Evolutionary conservation across 805 yeast genomes (phyloP).

Genomic region (Ogataea haglerorum): DNA sequence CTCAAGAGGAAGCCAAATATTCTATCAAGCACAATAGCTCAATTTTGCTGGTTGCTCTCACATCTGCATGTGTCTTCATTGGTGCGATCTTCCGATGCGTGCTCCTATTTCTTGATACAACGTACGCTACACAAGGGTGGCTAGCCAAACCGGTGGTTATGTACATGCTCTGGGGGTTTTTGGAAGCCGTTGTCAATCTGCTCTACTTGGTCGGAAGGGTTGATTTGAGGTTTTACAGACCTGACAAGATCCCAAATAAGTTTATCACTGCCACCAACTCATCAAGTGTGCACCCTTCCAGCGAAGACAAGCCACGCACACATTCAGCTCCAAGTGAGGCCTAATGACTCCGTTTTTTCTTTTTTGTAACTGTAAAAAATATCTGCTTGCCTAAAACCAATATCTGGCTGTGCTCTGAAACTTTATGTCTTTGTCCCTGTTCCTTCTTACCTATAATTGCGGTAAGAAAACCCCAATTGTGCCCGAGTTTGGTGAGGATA

Average conservation of each 20-base stretch:
- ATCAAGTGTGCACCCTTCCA: not conserved
- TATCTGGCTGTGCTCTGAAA: conserved; percentile 1
- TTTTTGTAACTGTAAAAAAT: not conserved
- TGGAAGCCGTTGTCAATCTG: conserved; percentile 56
- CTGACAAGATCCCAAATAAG: conserved; percentile 40
- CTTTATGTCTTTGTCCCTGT: conserved; percentile 9
- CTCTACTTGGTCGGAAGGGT: conserved; percentile 61
- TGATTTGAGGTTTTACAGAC: conserved; percentile 77
- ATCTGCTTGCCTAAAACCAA: not conserved
- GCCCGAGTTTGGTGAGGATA: conserved; percentile 24
- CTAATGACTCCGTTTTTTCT: not conserved
- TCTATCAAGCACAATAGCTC: conserved; percentile 49
- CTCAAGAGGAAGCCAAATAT: conserved; percentile 23
- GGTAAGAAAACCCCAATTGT: conserved; percentile 30
- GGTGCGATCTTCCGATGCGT: conserved; percentile 52
- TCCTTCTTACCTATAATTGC: conserved; percentile 15
- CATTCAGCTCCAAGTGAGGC: not conserved
- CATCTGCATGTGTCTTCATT: conserved; percentile 48
- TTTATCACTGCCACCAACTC: not conserved
- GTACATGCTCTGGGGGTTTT: conserved; percentile 67
- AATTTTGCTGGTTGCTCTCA: conserved; percentile 40
- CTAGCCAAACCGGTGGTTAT: conserved; percentile 53
- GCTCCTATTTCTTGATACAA: conserved; percentile 38
- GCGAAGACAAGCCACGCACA: conserved; percentile 2
- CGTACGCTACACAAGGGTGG: conserved; percentile 37